Conservation (phyloP, 176 grass and related monocot species). For the Musa itinerans region DNA sequence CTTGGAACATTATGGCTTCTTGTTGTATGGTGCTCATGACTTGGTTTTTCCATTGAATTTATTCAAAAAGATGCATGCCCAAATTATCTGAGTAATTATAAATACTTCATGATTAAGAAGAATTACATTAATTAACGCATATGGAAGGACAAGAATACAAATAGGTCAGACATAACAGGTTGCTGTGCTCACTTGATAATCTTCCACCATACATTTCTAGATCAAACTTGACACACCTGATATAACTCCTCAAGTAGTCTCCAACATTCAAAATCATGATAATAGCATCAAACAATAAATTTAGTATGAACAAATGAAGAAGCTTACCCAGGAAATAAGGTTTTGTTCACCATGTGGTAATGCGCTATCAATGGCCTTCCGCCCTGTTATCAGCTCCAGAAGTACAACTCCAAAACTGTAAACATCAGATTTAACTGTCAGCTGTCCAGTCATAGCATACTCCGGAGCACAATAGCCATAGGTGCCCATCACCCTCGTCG, state of each 20-base stretch:
- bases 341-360: slow-evolving; percentile 20
- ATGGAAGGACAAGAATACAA: no score
- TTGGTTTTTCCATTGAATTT: no score
- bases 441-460: slow-evolving; percentile 19
- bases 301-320: background rate
- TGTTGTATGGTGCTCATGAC: no score
- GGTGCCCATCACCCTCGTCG: slow-evolving; percentile 15
- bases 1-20: no score
- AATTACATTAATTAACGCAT: no score
- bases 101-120: no score
- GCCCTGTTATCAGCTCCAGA: slow-evolving; percentile 11
- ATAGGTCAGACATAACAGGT: no score
- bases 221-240: background rate
- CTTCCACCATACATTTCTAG: background rate
- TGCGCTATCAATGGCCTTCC: slow-evolving; percentile 12
- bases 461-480: slow-evolving; percentile 20
- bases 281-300: background rate
- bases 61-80: no score
- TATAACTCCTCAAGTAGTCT: background rate
- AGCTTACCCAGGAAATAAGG: slow-evolving; percentile 20
- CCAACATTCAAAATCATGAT: background rate
- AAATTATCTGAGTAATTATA: no score
- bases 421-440: slow-evolving; percentile 20
- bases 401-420: slow-evolving; percentile 18
- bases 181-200: no score